Base-by-base conservation (phyloP, 768 basidiomycete genomes). In the Macrolepiota dolichaula region DNA sequence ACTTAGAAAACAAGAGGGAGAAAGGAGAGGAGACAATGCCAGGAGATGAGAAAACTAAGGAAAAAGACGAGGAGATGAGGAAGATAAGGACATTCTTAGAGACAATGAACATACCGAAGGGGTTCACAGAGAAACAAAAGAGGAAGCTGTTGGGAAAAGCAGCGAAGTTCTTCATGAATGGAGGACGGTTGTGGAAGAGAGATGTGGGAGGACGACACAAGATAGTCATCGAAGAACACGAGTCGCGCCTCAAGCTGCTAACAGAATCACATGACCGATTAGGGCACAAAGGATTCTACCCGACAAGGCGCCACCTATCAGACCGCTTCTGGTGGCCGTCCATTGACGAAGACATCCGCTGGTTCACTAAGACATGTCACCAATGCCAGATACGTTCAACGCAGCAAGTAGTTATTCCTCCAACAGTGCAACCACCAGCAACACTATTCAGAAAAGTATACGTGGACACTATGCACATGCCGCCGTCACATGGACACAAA, bases 401-500 rank as follows among this genome's bases (percentile, higher is more conserved):
- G 32, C 54, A 32, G 29, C 29, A 32, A 3, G 29, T 32, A 3
- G 29, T 32, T 32, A 32, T 32, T 3, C 29, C 29, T 32, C 29
- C 7, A 7, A 7, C 7, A 3, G 7, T 32, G 3, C 29, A 32
- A 2, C 38, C 58, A 1, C 72, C 73, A 2, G 64, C 69, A 0
- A 56, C 67, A 6, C 55, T 76, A 0, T 79, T 77, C 58, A 17
- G 63, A 10, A 75, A 76, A 36, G 69, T 73, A 0, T 72, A 80
- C 40, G 65, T 77, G 6, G 74, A 82, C 64, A 72, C 74, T 0
- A 80, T 82, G 77, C 65, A 70, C 51, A 72, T 82, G 66, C 77
- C 75, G 0, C 59, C 53, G 0, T 68, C 75, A 0, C 66, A 67
- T 1, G 70, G 76, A 0, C 77, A 62, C 62, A 63, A 62, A 7